Conservation (phyloP, 768 basidiomycete genomes). For the Suillus sp. region DNA sequence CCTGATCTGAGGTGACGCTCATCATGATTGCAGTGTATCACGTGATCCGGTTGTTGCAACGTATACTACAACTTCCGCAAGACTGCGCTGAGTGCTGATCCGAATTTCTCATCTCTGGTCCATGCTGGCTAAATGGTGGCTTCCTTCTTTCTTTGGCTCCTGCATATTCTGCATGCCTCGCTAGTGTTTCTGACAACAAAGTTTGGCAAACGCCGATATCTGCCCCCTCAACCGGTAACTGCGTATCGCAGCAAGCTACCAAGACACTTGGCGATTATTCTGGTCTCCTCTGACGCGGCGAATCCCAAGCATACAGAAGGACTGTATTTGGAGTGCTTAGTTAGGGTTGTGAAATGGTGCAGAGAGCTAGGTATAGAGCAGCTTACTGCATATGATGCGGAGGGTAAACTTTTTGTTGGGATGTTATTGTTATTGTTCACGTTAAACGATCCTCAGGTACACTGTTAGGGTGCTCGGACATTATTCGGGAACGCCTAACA, state of each 20-base stretch:
- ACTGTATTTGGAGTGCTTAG: conserved; percentile 54
- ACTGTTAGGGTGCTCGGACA: conserved; percentile 41
- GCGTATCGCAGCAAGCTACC: conserved; percentile 61
- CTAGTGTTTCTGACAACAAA: conserved; percentile 43
- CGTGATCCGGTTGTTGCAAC: conserved; percentile 20
- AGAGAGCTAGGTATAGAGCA: conserved; percentile 57
- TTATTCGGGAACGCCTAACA: conserved; percentile 43
- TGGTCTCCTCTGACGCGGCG: conserved; percentile 49
- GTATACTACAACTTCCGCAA: neutral
- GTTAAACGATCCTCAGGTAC: conserved; percentile 37
- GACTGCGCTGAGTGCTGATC: neutral
- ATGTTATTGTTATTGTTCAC: conserved; percentile 1
- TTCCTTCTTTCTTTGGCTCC: conserved; percentile 48
- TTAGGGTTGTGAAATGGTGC: conserved; percentile 62
- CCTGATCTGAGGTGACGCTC: neutral
- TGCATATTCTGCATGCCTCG: conserved; percentile 61
- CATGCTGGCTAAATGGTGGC: conserved; percentile 40
- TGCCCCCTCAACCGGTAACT: conserved; percentile 49
- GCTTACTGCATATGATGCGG: conserved; percentile 72
- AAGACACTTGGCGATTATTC: conserved; percentile 64
- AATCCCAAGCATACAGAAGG: conserved; percentile 39
- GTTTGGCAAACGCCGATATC: conserved; percentile 39
- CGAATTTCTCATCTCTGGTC: conserved; percentile 1
- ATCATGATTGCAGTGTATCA: conserved; percentile 27
- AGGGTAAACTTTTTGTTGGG: conserved; percentile 48